These are phyloP conservation scores for Phylloporus arenicola DNA, from an alignment of 768 basidiomycete species.

Conservation along the genomic window DNA sequence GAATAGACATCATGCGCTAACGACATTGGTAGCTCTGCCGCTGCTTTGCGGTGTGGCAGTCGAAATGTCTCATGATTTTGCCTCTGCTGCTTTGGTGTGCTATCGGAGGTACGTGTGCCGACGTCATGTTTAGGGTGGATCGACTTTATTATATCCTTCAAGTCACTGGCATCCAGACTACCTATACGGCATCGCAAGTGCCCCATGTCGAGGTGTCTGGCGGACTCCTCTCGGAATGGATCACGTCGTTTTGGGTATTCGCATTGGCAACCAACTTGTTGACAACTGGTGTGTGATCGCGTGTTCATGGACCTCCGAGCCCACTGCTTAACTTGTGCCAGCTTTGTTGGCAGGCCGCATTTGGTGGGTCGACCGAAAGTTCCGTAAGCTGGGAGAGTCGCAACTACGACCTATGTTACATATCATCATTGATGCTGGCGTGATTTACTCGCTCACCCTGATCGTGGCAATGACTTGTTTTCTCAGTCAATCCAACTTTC, in stretches of 20 bases:
- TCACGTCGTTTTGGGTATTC: slow-evolving; percentile 29
- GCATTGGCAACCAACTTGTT: slow-evolving; percentile 31
- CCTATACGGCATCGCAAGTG: slow-evolving; percentile 12
- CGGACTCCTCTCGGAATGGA: slow-evolving; percentile 26
- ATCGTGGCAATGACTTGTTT: slow-evolving; percentile 30
- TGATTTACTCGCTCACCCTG: slow-evolving; percentile 34
- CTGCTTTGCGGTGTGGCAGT: slow-evolving; percentile 32
- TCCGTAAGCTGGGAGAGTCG: slow-evolving; percentile 8
- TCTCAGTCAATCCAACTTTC: slow-evolving; percentile 22
- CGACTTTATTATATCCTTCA: background rate
- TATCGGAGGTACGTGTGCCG: slow-evolving; percentile 16
- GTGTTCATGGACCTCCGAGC: background rate
- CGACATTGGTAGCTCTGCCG: slow-evolving; percentile 18
- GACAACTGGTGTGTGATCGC: slow-evolving; percentile 24
- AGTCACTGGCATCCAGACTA: slow-evolving; percentile 19
- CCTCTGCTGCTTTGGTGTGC: slow-evolving; percentile 28
- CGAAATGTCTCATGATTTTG: slow-evolving; percentile 20
- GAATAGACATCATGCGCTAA: background rate
- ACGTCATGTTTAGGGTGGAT: background rate
- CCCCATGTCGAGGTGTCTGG: slow-evolving; percentile 23
- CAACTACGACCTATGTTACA: slow-evolving; percentile 17
- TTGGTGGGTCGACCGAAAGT: slow-evolving; percentile 23
- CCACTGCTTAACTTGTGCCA: background rate
- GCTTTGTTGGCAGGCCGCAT: slow-evolving; percentile 29
- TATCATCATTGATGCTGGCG: slow-evolving; percentile 35